A percentile compares a stretch with the other conserved stretches of the same genome.
Evolutionary conservation across 441 rosid species (phyloP).

Genomic region (Gossypium trilobum): DNA sequence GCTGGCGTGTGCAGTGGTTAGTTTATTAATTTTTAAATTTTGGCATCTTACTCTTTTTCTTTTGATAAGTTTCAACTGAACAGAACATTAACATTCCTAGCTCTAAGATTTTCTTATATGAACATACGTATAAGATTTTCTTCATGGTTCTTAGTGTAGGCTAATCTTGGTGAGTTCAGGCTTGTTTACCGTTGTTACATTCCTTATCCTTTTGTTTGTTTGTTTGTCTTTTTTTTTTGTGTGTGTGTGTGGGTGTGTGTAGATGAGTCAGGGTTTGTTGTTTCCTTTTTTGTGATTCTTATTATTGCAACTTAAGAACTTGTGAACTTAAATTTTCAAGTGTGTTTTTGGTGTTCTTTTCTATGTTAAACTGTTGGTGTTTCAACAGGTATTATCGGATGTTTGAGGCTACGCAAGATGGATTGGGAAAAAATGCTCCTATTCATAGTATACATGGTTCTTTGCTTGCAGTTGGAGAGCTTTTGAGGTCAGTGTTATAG

Average conservation of each 20-base stretch:
- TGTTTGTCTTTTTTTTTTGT: not conserved
- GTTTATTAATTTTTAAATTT: constrained; percentile 31
- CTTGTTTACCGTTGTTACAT: not conserved
- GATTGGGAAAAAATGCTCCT: constrained; percentile 91
- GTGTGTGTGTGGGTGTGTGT: not conserved
- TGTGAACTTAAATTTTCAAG: not conserved
- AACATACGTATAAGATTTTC: not conserved
- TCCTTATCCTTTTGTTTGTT: not conserved
- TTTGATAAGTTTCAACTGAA: not conserved
- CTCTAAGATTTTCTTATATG: not conserved
- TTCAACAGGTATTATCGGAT: constrained; percentile 77
- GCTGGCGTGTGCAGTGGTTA: constrained; percentile 99
- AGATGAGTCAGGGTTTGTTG: not conserved
- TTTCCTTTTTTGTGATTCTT: not conserved
- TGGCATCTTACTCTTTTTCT: constrained; percentile 3
- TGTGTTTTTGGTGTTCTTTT: constrained; percentile 8
- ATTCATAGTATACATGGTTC: constrained; percentile 99
- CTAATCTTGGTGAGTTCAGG: not conserved
- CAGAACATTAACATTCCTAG: not conserved
- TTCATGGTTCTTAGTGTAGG: constrained; percentile 3
- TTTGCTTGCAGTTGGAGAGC: constrained; percentile 97
- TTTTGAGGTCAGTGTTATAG: constrained; percentile 56
- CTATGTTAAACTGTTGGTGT: not conserved
- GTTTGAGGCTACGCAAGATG: constrained; percentile 99
- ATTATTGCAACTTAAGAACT: not conserved